Percentiles rank a stretch among this genome's conserved stretches.
Evolutionary conservation across 106 monocot species (phyloP).

Genomic region (Dendrobium catenatum): DNA sequence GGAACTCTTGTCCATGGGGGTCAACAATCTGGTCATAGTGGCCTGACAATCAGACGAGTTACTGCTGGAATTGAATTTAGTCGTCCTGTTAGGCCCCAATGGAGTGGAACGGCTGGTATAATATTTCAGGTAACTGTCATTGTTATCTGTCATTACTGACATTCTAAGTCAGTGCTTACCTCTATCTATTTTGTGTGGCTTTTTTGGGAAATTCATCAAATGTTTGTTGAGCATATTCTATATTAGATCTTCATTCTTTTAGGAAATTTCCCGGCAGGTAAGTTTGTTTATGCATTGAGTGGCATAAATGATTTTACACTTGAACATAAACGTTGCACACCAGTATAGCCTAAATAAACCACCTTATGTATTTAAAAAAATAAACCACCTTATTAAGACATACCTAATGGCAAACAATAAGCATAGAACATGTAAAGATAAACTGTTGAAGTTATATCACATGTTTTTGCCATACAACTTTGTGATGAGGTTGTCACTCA

Average conservation of each 20-base stretch:
- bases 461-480: too few species aligned
- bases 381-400: too few species aligned
- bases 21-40: slow-evolving; percentile 40
- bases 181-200: neutral
- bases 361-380: too few species aligned
- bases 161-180: neutral
- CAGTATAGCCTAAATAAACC: too few species aligned
- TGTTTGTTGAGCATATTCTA: neutral
- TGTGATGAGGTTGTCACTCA: too few species aligned
- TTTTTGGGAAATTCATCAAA: neutral
- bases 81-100: slow-evolving; percentile 87
- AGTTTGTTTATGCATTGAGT: too few species aligned
- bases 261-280: too few species aligned
- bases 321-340: too few species aligned
- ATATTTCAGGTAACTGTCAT: slow-evolving; percentile 62
- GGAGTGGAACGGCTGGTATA: slow-evolving; percentile 90
- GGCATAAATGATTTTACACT: too few species aligned
- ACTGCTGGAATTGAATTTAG: slow-evolving; percentile 86
- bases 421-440: too few species aligned
- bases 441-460: too few species aligned
- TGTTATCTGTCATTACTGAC: neutral
- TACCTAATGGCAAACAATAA: too few species aligned
- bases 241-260: neutral
- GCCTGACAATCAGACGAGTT: slow-evolving; percentile 73
- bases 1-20: slow-evolving; percentile 93